These are phyloP conservation scores for Adansonia grandidieri DNA, from an alignment of 441 rosid species.

Conservation along the genomic window DNA sequence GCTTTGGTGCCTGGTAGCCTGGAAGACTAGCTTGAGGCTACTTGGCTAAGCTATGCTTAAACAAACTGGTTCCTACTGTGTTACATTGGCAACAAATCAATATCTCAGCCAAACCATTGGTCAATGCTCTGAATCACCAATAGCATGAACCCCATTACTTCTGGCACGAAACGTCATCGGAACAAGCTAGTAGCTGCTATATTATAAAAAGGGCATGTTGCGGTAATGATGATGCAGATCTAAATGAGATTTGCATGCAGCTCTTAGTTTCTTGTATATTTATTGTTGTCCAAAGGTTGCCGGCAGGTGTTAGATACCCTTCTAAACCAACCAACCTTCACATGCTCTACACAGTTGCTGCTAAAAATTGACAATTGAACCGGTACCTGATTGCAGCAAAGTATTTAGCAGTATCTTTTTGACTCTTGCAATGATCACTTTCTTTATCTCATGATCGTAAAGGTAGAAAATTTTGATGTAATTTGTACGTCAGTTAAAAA, in stretches of 20 bases:
- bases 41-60: background rate
- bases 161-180: too few species aligned
- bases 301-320: constrained; percentile 46
- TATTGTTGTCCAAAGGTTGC: constrained; percentile 28
- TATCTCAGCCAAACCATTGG: background rate
- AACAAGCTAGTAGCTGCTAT: too few species aligned
- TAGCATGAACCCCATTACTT: constrained; percentile 36
- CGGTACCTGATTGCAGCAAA: background rate
- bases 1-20: background rate
- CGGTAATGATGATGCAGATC: too few species aligned
- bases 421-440: background rate
- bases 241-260: background rate
- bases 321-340: constrained; percentile 45
- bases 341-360: constrained; percentile 34
- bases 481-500: background rate
- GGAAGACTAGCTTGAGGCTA: background rate
- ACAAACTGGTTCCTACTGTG: background rate
- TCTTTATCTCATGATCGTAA: constrained; percentile 3
- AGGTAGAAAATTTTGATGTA: background rate
- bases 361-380: constrained; percentile 2
- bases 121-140: constrained; percentile 7
- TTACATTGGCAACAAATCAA: background rate
- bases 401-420: background rate
- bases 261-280: too few species aligned
- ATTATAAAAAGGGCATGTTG: too few species aligned